Conservation (phyloP, 805 yeast genomes). For the Starmerella riodocensis region DNA sequence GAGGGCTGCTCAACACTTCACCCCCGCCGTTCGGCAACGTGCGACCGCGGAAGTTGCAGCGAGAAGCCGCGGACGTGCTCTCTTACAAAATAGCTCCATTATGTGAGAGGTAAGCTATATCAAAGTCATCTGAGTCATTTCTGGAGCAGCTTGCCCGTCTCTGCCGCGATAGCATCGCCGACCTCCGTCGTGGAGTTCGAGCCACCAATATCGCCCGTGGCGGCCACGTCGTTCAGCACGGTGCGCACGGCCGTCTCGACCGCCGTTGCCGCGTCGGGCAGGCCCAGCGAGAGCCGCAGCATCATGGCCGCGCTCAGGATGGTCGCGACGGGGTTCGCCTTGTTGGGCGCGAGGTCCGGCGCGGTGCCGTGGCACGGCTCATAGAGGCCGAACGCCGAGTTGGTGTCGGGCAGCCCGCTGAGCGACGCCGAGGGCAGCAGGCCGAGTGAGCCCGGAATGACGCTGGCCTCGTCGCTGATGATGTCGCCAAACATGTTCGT, state of each 20-base stretch:
- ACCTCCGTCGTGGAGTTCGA: conserved; percentile 73
- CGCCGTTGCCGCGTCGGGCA: conserved; percentile 73
- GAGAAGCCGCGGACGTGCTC: no score
- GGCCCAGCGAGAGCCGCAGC: conserved; percentile 78
- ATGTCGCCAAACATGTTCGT: conserved; percentile 98
- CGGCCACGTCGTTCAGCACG: conserved; percentile 69
- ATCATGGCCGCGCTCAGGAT: conserved; percentile 94
- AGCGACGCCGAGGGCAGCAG: conserved; percentile 91
- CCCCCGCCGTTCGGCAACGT: no score
- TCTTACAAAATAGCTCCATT: no score
- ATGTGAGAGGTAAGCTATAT: no score
- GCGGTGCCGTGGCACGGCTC: conserved; percentile 99
- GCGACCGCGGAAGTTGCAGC: no score
- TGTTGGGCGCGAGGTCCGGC: conserved; percentile 76
- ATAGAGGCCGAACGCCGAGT: conserved; percentile 86
- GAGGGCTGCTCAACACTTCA: no score
- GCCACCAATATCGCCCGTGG: conserved; percentile 90
- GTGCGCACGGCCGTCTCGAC: conserved; percentile 75
- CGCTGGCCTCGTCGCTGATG: conserved; percentile 94
- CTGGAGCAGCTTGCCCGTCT: conserved; percentile 43
- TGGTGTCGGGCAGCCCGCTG: conserved; percentile 92
- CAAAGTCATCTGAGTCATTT: no score
- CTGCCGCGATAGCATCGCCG: conserved; percentile 81
- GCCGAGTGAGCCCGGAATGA: conserved; percentile 95
- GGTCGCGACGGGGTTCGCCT: conserved; percentile 92